Conservation (phyloP, 2,329 filamentous ascomycete genomes). For the Dichotomopilus funicola region DNA sequence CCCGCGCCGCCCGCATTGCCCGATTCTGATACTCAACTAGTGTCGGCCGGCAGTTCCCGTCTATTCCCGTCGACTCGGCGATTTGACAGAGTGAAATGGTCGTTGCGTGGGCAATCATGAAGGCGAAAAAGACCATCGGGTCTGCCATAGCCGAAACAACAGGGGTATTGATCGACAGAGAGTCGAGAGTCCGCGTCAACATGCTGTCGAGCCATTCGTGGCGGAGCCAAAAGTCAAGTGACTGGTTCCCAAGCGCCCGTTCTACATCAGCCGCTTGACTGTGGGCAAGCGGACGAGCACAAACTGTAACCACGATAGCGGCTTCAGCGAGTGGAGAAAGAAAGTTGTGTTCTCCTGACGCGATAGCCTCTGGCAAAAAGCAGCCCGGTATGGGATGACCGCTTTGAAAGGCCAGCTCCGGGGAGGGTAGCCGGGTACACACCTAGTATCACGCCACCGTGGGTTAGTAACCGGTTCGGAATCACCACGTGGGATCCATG, state of each 20-base stretch:
- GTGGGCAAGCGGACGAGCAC: constrained; percentile 20
- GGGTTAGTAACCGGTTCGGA: not conserved
- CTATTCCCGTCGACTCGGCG: constrained; percentile 10
- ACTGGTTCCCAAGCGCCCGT: constrained; percentile 13
- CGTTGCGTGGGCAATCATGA: constrained; percentile 20
- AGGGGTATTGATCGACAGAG: constrained; percentile 13
- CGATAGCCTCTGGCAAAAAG: constrained; percentile 22
- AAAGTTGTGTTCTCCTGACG: constrained; percentile 12
- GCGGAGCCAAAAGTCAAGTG: constrained; percentile 23
- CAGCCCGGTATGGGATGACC: constrained; percentile 19
- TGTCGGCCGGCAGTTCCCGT: constrained; percentile 7
- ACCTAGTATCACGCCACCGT: constrained; percentile 15
- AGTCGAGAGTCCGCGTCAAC: constrained; percentile 13
- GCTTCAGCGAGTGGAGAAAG: constrained; percentile 21
- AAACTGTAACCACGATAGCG: constrained; percentile 19
- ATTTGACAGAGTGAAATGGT: constrained; percentile 20
- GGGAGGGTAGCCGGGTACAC: constrained; percentile 23
- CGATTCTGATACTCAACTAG: constrained; percentile 13
- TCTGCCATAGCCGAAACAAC: constrained; percentile 17
- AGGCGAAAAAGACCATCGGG: constrained; percentile 25
- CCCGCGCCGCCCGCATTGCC: constrained; percentile 17
- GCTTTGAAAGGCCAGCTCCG: constrained; percentile 25
- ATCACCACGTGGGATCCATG: too few relatives aligned
- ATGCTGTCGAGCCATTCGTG: constrained; percentile 24
- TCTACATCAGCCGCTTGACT: constrained; percentile 15